Evolutionary conservation across 164 flowering plant genomes (phyloP), one percentile per base, ranked within the genome.

Genomic region (Taxillus chinensis): DNA sequence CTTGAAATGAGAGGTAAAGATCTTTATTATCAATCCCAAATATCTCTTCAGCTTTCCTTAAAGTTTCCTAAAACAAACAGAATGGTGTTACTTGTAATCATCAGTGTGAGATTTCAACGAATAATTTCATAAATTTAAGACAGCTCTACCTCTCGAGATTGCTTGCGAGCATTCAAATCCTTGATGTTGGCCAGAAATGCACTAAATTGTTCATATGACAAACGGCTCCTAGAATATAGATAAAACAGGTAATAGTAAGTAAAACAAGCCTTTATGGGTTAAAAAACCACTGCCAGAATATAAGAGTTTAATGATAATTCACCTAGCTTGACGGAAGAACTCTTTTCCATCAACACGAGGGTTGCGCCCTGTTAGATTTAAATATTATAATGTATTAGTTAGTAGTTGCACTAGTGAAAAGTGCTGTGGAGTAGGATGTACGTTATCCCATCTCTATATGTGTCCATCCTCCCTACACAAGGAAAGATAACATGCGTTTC

Each of bases 321-420:
- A 89, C 99, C 97, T 83, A 46, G 96, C 96, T 70, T 84, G 97
- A 62, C 97, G 90, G 71, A 93, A 93, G 72, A 93, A 90, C 73
- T 90, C 99, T 71, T 93, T 93, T 58, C 99, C 99, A 81, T 93
- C 97, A 67, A 88, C 75, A 57, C 90, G 80, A 53, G 92, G 83
- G 69, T 86, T 70, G 16, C 90, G 89, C 2, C 65, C 98, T 93
- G 15, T 10, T 60, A 45, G 68, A 55, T 16, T 59, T 41, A 61
- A 53, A 13, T 13, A 14, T 27, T 27, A 27, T 27, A 27, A 27
- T 27, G 27, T 27, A 27, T 27, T 27, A 27, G 27, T 27, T 27
- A 27, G 27, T 27, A 27, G 27, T 27, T 27, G 27, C 27, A 27
- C 27, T 27, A 27, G 27, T 27, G 27, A 27, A 27, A 27, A 27